A percentile compares a stretch with the other conserved stretches of the same genome.
phyloP scores from a whole-genome alignment of 805 yeast genomes.

The Metschnikowia bowlesiae region DNA sequence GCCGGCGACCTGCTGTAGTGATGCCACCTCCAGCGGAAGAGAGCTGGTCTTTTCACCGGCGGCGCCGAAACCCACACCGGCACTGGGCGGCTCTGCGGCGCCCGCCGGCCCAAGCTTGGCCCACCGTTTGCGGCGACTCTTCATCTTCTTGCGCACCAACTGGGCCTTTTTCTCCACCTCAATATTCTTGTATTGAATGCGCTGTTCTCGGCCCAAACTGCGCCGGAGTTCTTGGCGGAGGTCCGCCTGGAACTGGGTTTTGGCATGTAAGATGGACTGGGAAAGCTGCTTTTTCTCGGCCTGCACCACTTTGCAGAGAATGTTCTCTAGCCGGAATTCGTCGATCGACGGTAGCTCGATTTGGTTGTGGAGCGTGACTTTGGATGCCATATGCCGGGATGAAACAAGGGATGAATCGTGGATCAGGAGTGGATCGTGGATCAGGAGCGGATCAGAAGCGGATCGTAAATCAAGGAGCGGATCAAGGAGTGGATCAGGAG shows the following conservation, averaged over 20 bases:
- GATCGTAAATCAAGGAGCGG: no score
- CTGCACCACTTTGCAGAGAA: constrained; percentile 22
- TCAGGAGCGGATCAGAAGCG: not conserved
- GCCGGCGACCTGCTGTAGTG: not conserved
- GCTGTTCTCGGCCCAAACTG: constrained; percentile 35
- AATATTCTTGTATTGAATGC: constrained; percentile 38
- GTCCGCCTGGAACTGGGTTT: constrained; percentile 33
- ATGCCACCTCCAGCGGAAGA: not conserved
- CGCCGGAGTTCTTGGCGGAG: constrained; percentile 30
- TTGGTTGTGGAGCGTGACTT: constrained; percentile 10
- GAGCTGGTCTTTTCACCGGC: not conserved
- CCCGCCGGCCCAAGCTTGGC: not conserved
- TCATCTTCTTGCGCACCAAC: not conserved
- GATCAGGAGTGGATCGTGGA: not conserved
- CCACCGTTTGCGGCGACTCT: not conserved
- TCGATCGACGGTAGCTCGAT: constrained; percentile 19
- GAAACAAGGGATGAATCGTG: no score
- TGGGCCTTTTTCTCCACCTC: constrained; percentile 25
- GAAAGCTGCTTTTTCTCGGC: constrained; percentile 30
- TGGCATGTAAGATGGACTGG: constrained; percentile 23
- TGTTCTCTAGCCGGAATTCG: constrained; percentile 28
- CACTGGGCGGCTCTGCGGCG: not conserved
- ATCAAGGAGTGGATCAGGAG: no score
- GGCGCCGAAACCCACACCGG: not conserved
- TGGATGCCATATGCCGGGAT: not conserved